Evolutionary conservation across 2,329 filamentous ascomycete species (phyloP).

Genomic region (Xylariaceae sp.): DNA sequence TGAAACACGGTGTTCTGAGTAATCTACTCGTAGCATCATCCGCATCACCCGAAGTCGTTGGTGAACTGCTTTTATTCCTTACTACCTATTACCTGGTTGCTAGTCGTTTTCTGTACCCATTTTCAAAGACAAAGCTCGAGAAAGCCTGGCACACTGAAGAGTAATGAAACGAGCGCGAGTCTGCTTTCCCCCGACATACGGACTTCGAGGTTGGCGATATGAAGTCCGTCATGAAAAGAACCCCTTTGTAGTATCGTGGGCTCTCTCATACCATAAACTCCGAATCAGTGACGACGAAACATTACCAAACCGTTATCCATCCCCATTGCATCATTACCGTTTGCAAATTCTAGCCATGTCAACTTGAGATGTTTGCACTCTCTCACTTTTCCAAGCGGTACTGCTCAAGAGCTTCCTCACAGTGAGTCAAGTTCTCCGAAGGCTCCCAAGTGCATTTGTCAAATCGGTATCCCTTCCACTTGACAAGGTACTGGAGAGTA

Average conservation of each 20-base stretch:
- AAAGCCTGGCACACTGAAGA: neutral
- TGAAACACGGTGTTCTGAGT: neutral
- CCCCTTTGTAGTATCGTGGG: no score
- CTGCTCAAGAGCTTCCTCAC: constrained; percentile 23
- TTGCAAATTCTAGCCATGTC: neutral
- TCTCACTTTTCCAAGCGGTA: constrained; percentile 8
- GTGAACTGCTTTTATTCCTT: no score
- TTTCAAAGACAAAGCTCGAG: neutral
- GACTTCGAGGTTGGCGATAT: neutral
- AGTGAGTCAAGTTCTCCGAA: constrained; percentile 39
- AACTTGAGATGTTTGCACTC: neutral
- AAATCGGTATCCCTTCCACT: constrained; percentile 47
- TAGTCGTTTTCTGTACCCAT: neutral
- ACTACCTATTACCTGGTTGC: no score
- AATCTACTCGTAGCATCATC: neutral
- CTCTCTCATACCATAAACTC: no score
- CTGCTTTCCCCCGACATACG: neutral
- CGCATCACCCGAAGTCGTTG: no score
- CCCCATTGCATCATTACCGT: neutral
- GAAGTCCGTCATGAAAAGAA: no score
- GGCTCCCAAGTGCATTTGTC: constrained; percentile 52
- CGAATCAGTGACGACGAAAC: neutral
- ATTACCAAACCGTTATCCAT: neutral
- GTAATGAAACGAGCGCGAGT: neutral
- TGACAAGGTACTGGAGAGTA: constrained; percentile 40